These are phyloP conservation scores for Clonostachys rosea DNA, from an alignment of 2,329 filamentous ascomycete species.

Conservation along the genomic window DNA sequence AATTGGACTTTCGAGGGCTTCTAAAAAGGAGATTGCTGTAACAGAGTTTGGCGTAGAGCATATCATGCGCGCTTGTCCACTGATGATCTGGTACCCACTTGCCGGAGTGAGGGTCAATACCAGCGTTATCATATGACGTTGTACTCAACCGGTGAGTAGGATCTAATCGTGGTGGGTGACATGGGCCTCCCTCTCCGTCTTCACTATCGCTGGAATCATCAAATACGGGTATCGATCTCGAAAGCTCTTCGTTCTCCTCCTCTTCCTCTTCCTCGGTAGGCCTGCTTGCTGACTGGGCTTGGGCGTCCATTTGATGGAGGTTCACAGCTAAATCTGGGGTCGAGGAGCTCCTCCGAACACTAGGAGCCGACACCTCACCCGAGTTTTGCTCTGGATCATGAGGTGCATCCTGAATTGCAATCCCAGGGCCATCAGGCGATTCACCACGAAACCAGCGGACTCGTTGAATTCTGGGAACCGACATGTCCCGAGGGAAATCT, in stretches of 20 bases:
- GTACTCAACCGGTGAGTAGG: slow-evolving; percentile 33
- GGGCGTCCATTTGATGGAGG: neutral
- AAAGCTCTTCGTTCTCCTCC: neutral
- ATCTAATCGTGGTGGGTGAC: slow-evolving; percentile 19
- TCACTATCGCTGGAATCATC: slow-evolving; percentile 3
- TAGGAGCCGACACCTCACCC: neutral
- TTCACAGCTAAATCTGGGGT: slow-evolving; percentile 5
- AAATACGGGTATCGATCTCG: neutral
- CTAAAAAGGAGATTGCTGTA: slow-evolving; percentile 53
- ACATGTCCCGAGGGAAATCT: slow-evolving; percentile 57
- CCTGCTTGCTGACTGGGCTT: neutral
- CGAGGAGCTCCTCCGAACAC: slow-evolving; percentile 5
- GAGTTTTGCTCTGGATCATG: neutral
- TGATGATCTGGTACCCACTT: slow-evolving; percentile 53
- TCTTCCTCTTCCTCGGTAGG: neutral
- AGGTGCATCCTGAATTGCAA: neutral
- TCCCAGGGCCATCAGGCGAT: slow-evolving; percentile 14
- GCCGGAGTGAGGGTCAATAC: slow-evolving; percentile 39
- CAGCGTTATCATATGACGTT: slow-evolving; percentile 37
- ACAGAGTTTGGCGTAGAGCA: slow-evolving; percentile 56
- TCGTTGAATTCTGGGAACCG: slow-evolving; percentile 52
- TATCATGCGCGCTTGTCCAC: slow-evolving; percentile 51
- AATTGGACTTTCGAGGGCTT: slow-evolving; percentile 53
- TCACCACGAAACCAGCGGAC: slow-evolving; percentile 43
- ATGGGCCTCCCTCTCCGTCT: slow-evolving; percentile 7